Conservation (phyloP, 2,329 filamentous ascomycete species). For the Colletotrichum chlorophyti region DNA sequence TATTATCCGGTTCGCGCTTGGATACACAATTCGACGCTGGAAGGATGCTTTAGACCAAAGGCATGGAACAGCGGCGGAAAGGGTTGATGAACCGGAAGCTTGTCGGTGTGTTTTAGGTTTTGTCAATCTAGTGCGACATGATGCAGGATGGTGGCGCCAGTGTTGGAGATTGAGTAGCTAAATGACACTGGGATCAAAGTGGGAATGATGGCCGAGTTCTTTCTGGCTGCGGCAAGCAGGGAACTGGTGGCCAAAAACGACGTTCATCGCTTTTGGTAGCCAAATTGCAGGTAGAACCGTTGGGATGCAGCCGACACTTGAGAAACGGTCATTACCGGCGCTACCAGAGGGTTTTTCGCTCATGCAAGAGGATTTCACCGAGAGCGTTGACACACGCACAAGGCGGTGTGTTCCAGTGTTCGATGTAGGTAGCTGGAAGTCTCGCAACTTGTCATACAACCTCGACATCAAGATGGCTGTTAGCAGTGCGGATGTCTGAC, state of each 20-base stretch:
- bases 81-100: neutral
- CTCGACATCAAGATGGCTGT: neutral
- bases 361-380: neutral
- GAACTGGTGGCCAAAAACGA: constrained; percentile 17
- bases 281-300: neutral
- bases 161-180: constrained; percentile 24
- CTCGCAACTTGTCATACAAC: neutral
- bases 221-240: neutral
- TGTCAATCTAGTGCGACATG: neutral
- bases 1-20: constrained; percentile 15
- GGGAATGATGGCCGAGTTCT: constrained; percentile 15
- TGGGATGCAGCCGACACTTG: neutral
- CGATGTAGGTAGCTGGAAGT: neutral
- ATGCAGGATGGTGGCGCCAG: constrained; percentile 13
- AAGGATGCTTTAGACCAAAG: neutral
- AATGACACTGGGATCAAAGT: neutral
- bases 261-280: neutral
- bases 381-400: neutral
- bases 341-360: neutral
- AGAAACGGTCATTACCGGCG: too few relatives aligned
- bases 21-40: constrained; percentile 2
- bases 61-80: constrained; percentile 6
- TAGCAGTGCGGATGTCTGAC: neutral
- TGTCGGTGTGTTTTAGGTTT: constrained; percentile 27
- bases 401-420: neutral